Base-by-base conservation (phyloP, 2,329 filamentous ascomycete genomes). In the Diaporthe sp. region DNA sequence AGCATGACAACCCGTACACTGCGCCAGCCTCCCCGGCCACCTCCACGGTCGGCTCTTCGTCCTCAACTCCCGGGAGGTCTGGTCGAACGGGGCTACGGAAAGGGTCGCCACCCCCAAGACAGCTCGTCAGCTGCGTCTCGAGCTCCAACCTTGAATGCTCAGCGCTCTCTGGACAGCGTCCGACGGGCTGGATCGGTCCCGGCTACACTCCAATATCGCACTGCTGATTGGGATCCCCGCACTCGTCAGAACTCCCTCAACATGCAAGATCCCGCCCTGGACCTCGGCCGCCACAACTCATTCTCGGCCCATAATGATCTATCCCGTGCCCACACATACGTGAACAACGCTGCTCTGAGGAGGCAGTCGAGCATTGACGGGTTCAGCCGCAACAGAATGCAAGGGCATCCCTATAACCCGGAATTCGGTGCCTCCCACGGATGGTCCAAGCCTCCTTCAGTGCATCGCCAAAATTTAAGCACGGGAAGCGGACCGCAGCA, bases 1-100 rank as follows among this genome's bases (percentile, higher is more conserved):
- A 87, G 84, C 77, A 83, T 87, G 80, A 81, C 81, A n/a, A 85
- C 83, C 5, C 82, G 84, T 39, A 80, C 81, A 9, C 76, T 80
- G 12, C 77, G 80, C 19, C 81, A 81, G 17, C 80, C 81, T 19
- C 81, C 83, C 12, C 77, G 82, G 22, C 80, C 81, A 17, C 81
- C 83, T 17, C 77, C 82, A 15, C 83, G 85, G 35, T 78, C 84
- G 7, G 81, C 82, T 50, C 83, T 83, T 17, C 84, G 82, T 3
- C 81, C 82, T 3, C 79, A 82, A 19, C 76, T 73, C 51, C 75
- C 77, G 10, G 70, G 79, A 73, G 75, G 77, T 68, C 72, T 81
- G 39, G 78, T 79, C 39, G 81, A 78, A 7, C 79, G 79, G 47
- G 83, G 83, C 72, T 81, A 79, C 15, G 83, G 83, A 53, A 78